A percentile compares a stretch with the other conserved stretches of the same genome.
Conservation (phyloP, 441 rosid genomes). For the Sinapis alba region DNA sequence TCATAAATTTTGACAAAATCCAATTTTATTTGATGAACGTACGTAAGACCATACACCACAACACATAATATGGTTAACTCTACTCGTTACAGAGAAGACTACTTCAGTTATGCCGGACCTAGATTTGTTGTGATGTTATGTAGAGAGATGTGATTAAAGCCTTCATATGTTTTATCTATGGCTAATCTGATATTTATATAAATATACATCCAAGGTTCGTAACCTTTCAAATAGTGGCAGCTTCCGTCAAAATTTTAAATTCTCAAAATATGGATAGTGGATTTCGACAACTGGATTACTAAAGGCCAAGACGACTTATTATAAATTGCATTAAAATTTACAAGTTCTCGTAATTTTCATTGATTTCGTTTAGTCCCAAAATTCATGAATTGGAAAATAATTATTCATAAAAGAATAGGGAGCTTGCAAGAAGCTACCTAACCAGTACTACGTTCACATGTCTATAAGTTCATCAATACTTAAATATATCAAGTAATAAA, state of each 20-base stretch:
- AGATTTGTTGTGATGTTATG: neutral
- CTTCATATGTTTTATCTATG: neutral
- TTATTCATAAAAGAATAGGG: constrained; percentile 6
- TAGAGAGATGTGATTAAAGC: neutral
- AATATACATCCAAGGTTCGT: neutral
- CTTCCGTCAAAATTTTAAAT: neutral
- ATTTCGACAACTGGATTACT: constrained; percentile 10
- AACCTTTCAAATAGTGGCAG: constrained; percentile 3
- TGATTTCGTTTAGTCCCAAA: neutral
- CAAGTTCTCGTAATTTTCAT: neutral
- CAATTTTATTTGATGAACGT: neutral
- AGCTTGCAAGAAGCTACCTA: constrained; percentile 29
- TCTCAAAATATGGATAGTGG: neutral
- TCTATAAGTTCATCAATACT: constrained; percentile 5
- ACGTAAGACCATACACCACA: neutral
- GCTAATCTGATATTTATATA: neutral
- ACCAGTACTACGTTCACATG: constrained; percentile 23
- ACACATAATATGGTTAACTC: neutral
- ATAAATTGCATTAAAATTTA: neutral
- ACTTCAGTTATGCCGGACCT: neutral
- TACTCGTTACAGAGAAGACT: neutral
- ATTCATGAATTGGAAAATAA: neutral
- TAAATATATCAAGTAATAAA: neutral
- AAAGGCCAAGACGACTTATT: neutral
- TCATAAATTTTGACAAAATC: neutral